A percentile compares a stretch with the other conserved stretches of the same genome.
These are phyloP conservation scores for Cystofilobasidium capitatum DNA, from an alignment of 768 basidiomycete genomes.

Conservation along the genomic window DNA sequence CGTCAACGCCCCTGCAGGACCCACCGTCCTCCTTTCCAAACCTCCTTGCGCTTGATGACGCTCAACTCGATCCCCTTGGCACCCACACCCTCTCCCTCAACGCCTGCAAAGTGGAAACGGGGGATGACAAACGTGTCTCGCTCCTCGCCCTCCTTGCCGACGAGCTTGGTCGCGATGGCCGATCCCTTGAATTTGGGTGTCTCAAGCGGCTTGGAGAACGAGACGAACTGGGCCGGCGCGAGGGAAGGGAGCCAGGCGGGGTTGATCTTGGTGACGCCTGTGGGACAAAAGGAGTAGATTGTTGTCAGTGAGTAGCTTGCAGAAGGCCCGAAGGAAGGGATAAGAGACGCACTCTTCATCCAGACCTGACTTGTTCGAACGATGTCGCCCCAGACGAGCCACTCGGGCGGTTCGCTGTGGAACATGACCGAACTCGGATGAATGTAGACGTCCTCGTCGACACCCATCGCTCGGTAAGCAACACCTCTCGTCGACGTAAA, in stretches of 20 bases:
- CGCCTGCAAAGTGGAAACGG: conserved; percentile 16
- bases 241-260: conserved; percentile 75
- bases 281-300: background rate
- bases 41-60: conserved; percentile 19
- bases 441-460: conserved; percentile 75
- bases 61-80: conserved; percentile 22
- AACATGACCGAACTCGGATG: conserved; percentile 80
- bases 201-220: conserved; percentile 75
- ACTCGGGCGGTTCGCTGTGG: conserved; percentile 66
- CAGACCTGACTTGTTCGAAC: conserved; percentile 63
- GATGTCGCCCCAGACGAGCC: conserved; percentile 71
- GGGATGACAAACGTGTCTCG: conserved; percentile 26
- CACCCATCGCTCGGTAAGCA: conserved; percentile 68
- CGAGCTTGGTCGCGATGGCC: conserved; percentile 13
- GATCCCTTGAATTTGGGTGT: conserved; percentile 33
- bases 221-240: conserved; percentile 64
- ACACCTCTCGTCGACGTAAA: conserved; percentile 68
- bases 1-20: conserved; percentile 5
- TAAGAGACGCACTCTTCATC: conserved; percentile 57
- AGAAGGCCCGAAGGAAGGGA: background rate
- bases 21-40: conserved; percentile 21
- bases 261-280: conserved; percentile 76
- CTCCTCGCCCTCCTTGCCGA: conserved; percentile 21
- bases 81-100: background rate
- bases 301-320: background rate